phyloP scores from a whole-genome alignment of 2,329 filamentous ascomycete genomes.

The Pseudogymnoascus sp. region DNA sequence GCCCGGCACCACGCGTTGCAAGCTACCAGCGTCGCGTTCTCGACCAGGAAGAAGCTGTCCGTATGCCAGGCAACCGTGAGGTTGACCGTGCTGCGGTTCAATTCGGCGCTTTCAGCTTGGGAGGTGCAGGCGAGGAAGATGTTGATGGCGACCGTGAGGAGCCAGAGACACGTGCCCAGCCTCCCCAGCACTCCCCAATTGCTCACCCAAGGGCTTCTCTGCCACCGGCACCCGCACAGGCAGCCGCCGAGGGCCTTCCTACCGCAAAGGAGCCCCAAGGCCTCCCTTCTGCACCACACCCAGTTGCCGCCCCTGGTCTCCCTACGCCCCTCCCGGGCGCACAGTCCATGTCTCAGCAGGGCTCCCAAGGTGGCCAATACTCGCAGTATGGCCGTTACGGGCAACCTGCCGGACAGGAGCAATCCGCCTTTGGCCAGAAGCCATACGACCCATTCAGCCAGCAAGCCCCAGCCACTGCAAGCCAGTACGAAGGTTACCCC shows the following conservation, averaged over 20 bases:
- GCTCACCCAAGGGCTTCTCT: constrained; percentile 78
- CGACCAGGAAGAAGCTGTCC: constrained; percentile 94
- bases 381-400: constrained; percentile 66
- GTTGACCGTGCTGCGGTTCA: constrained; percentile 90
- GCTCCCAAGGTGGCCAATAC: constrained; percentile 33
- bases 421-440: constrained; percentile 61
- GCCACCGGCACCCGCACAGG: constrained; percentile 58
- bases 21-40: constrained; percentile 81
- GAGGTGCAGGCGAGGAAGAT: constrained; percentile 69
- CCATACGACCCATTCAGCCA: constrained; percentile 82
- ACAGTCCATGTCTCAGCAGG: constrained; percentile 33
- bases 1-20: constrained; percentile 56
- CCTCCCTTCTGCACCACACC: constrained; percentile 42
- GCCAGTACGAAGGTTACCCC: constrained; percentile 56
- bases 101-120: constrained; percentile 91
- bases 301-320: constrained; percentile 31
- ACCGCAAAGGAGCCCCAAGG: constrained; percentile 38
- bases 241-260: constrained; percentile 46
- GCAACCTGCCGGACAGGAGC: constrained; percentile 53
- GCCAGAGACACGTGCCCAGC: constrained; percentile 86
- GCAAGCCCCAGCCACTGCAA: constrained; percentile 51
- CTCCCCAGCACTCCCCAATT: constrained; percentile 86
- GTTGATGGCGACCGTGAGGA: constrained; percentile 94
- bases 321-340: constrained; percentile 30
- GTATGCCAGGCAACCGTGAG: constrained; percentile 95